Conservation (phyloP, 1,284 basidiomycete species). For the Laetiporus sulphureus region DNA sequence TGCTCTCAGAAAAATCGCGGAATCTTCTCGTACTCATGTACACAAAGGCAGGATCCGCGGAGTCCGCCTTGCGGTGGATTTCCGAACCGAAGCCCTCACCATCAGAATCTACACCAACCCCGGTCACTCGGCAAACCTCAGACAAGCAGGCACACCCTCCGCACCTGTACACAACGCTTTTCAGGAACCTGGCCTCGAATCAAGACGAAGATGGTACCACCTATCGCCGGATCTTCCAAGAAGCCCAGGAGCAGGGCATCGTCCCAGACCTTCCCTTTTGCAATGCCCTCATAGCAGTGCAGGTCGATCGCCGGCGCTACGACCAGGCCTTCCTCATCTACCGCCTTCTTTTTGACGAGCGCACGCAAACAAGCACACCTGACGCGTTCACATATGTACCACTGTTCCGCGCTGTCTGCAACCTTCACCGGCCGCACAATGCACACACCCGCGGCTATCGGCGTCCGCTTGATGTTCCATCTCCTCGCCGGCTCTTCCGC, state of each 20-base stretch:
- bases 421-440: slow-evolving; percentile 21
- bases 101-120: slow-evolving; percentile 12
- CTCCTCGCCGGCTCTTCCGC: slow-evolving; percentile 38
- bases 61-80: slow-evolving; percentile 30
- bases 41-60: slow-evolving; percentile 26
- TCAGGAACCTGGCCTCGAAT: too few species aligned
- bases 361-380: slow-evolving; percentile 26
- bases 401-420: slow-evolving; percentile 34
- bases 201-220: too few species aligned
- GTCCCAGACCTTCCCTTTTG: slow-evolving; percentile 34
- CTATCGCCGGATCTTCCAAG: slow-evolving; percentile 30
- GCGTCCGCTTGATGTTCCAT: slow-evolving; percentile 14
- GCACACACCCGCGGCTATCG: slow-evolving; percentile 17
- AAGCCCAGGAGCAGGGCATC: slow-evolving; percentile 33
- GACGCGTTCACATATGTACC: slow-evolving; percentile 38
- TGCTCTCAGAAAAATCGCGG: slow-evolving; percentile 27
- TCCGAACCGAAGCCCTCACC: slow-evolving; percentile 19
- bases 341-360: slow-evolving; percentile 27
- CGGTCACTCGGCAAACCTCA: slow-evolving; percentile 32
- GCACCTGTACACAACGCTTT: slow-evolving; percentile 22
- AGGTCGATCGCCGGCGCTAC: slow-evolving; percentile 27
- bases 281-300: slow-evolving; percentile 39
- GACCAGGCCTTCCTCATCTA: slow-evolving; percentile 39
- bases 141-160: slow-evolving; percentile 30
- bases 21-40: slow-evolving; percentile 32